A percentile compares a stretch with the other conserved stretches of the same genome.
Evolutionary conservation across 768 basidiomycete genomes (phyloP).

Genomic region (Crassisporium funariophilum): DNA sequence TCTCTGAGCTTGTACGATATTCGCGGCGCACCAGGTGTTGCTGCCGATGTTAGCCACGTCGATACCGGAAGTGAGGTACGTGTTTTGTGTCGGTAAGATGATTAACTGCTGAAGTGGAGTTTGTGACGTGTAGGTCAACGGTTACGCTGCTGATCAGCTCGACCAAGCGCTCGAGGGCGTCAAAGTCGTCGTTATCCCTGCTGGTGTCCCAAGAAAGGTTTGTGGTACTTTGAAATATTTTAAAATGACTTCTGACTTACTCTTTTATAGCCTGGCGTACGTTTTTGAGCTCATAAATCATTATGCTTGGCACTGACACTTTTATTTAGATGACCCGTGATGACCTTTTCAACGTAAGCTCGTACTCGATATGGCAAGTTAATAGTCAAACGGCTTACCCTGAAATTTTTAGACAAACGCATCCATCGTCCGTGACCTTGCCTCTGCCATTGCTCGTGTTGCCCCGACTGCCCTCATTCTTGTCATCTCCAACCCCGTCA

Average conservation of each 20-base stretch:
- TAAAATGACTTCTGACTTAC: constrained; percentile 24
- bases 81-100: constrained; percentile 18
- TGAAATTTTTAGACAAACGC: constrained; percentile 77
- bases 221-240: constrained; percentile 22
- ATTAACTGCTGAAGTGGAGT: neutral
- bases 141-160: constrained; percentile 84
- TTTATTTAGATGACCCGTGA: constrained; percentile 86
- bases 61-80: constrained; percentile 81
- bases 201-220: constrained; percentile 98
- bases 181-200: constrained; percentile 95
- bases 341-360: constrained; percentile 92
- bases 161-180: constrained; percentile 88
- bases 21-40: constrained; percentile 94
- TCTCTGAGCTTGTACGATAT: constrained; percentile 92
- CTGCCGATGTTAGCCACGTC: constrained; percentile 95
- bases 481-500: constrained; percentile 99
- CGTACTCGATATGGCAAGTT: neutral
- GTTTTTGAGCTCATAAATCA: constrained; percentile 31
- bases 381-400: neutral
- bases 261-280: constrained; percentile 73
- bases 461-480: constrained; percentile 91
- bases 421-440: constrained; percentile 96
- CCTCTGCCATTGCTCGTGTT: constrained; percentile 81
- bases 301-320: constrained; percentile 25
- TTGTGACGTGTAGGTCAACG: constrained; percentile 57